These are phyloP conservation scores for Quercus variabilis DNA, from an alignment of 306 rosid genomes.

Conservation along the genomic window DNA sequence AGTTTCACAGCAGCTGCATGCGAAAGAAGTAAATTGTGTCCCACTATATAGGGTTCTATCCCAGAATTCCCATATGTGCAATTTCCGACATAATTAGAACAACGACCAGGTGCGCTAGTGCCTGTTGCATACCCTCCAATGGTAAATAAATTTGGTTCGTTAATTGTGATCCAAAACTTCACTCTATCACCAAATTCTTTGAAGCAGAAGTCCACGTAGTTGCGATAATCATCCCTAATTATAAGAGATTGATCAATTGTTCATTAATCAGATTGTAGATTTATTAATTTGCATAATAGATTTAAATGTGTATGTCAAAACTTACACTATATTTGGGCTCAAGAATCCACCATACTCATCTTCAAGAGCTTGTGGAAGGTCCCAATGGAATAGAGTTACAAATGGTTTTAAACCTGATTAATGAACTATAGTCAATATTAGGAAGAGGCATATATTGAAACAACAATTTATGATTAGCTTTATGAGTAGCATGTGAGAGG, in stretches of 20 bases:
- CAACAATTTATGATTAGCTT: neutral
- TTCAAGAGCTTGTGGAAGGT: slow-evolving; percentile 55
- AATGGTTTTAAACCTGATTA: slow-evolving; percentile 39
- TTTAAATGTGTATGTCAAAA: neutral
- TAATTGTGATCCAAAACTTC: slow-evolving; percentile 63
- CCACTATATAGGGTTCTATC: slow-evolving; percentile 42
- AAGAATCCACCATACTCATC: slow-evolving; percentile 54
- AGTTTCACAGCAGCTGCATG: slow-evolving; percentile 37
- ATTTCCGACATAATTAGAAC: slow-evolving; percentile 38
- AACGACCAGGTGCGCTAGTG: slow-evolving; percentile 40
- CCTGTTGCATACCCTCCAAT: slow-evolving; percentile 38
- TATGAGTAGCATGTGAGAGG: neutral
- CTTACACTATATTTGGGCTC: slow-evolving; percentile 48
- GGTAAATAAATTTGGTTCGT: slow-evolving; percentile 43
- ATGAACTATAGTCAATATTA: neutral
- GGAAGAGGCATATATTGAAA: neutral
- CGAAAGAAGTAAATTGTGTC: slow-evolving; percentile 36
- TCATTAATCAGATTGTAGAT: too few relatives aligned
- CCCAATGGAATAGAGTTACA: slow-evolving; percentile 56
- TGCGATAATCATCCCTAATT: slow-evolving; percentile 43
- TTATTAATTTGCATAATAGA: too few relatives aligned
- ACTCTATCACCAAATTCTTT: slow-evolving; percentile 64
- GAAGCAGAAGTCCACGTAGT: slow-evolving; percentile 58
- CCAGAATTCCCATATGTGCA: slow-evolving; percentile 43
- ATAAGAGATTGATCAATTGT: neutral